Evolutionary conservation across 2,329 filamentous ascomycete species (phyloP).

Genomic region (Colletotrichum sojae): DNA sequence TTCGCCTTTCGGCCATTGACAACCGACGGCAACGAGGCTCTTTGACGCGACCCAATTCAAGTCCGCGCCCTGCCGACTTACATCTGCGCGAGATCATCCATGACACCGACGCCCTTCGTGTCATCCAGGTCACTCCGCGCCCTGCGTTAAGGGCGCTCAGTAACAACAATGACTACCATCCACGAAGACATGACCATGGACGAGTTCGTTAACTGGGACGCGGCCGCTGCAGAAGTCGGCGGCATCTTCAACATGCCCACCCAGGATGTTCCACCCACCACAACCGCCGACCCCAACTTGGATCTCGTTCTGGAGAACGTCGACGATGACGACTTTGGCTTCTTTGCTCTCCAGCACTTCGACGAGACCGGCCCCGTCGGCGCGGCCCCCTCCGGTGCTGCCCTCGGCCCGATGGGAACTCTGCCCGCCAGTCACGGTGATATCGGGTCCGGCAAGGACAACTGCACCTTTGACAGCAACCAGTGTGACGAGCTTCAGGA

Average conservation of each 20-base stretch:
- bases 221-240: slow-evolving; percentile 57
- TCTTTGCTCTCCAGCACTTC: slow-evolving; percentile 72
- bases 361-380: slow-evolving; percentile 54
- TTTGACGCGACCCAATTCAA: slow-evolving; percentile 14
- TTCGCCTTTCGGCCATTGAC: slow-evolving; percentile 27
- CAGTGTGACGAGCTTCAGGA: slow-evolving; percentile 45
- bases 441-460: slow-evolving; percentile 1
- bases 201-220: slow-evolving; percentile 76
- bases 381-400: slow-evolving; percentile 6
- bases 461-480: slow-evolving; percentile 21
- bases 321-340: slow-evolving; percentile 72
- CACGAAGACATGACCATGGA: slow-evolving; percentile 64
- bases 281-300: slow-evolving; percentile 55
- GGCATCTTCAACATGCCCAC: slow-evolving; percentile 50
- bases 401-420: slow-evolving; percentile 8
- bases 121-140: slow-evolving; percentile 24
- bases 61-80: slow-evolving; percentile 26
- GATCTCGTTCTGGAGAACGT: slow-evolving; percentile 69
- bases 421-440: slow-evolving; percentile 13
- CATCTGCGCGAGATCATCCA: slow-evolving; percentile 25
- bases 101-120: slow-evolving; percentile 36
- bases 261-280: slow-evolving; percentile 51
- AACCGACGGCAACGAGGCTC: slow-evolving; percentile 18
- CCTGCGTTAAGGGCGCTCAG: slow-evolving; percentile 28
- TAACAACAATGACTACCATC: slow-evolving; percentile 52